A percentile compares a stretch with the other conserved stretches of the same genome.
Evolutionary conservation across 768 basidiomycete genomes (phyloP).

Genomic region (Tremella mesenterica): DNA sequence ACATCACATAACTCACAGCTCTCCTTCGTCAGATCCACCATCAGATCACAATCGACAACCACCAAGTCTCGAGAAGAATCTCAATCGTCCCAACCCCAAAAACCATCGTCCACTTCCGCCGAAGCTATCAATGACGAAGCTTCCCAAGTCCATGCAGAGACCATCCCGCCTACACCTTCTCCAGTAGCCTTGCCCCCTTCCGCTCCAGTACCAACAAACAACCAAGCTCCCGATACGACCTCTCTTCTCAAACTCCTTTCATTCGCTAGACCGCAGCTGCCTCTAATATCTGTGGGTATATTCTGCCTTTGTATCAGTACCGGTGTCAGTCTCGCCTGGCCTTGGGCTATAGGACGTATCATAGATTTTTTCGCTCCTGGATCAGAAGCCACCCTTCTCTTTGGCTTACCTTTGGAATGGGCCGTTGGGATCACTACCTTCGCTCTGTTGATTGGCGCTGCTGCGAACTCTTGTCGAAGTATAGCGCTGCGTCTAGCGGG

Average conservation of each 20-base stretch:
- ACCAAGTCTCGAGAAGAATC: not conserved
- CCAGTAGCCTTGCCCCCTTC: slow-evolving; percentile 1
- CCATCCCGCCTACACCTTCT: no score
- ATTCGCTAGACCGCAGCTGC: slow-evolving; percentile 37
- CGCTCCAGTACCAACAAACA: not conserved
- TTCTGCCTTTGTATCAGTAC: slow-evolving; percentile 30
- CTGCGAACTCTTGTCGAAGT: slow-evolving; percentile 33
- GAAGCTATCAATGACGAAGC: no score
- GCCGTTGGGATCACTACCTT: slow-evolving; percentile 23
- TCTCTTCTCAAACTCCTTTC: slow-evolving; percentile 34
- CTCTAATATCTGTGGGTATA: slow-evolving; percentile 27
- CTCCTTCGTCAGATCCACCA: no score
- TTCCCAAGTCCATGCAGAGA: no score
- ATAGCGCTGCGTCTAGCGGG: slow-evolving; percentile 34
- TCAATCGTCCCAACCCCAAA: slow-evolving; percentile 3
- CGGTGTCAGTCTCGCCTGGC: slow-evolving; percentile 31
- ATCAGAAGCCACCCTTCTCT: slow-evolving; percentile 29
- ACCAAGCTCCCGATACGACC: slow-evolving; percentile 23
- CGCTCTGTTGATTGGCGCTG: slow-evolving; percentile 29
- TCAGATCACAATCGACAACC: not conserved
- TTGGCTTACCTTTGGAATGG: slow-evolving; percentile 34
- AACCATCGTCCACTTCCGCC: no score
- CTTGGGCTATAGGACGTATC: slow-evolving; percentile 37
- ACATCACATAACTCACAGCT: no score
- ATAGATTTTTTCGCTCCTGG: slow-evolving; percentile 41